These are phyloP conservation scores for Paraphaeosphaeria minitans DNA, from an alignment of 2,329 filamentous ascomycete species.

Conservation along the genomic window DNA sequence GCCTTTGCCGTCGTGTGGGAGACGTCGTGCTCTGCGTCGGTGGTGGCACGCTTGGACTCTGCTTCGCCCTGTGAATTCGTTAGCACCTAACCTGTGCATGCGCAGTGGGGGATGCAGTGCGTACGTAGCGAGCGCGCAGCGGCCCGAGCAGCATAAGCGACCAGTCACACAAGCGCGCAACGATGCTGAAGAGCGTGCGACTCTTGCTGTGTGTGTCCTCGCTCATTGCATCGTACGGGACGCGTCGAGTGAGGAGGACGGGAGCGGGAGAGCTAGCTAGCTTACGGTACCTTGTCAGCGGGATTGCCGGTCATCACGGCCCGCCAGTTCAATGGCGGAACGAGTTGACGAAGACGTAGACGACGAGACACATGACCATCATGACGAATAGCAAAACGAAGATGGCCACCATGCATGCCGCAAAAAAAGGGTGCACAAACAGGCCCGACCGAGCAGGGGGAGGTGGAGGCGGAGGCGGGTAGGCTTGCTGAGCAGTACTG, in stretches of 20 bases:
- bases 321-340: too few relatives aligned
- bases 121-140: slow-evolving; percentile 4
- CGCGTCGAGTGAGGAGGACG: not conserved
- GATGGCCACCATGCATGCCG: too few relatives aligned
- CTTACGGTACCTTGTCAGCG: slow-evolving; percentile 66
- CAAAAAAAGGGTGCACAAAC: too few relatives aligned
- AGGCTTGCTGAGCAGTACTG: too few relatives aligned
- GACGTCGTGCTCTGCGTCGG: slow-evolving; percentile 69
- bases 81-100: slow-evolving; percentile 21
- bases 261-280: slow-evolving; percentile 5
- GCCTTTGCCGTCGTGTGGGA: slow-evolving; percentile 77
- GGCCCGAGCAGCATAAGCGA: slow-evolving; percentile 13
- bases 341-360: too few relatives aligned
- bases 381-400: too few relatives aligned
- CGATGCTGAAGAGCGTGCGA: slow-evolving; percentile 11
- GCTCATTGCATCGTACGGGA: not conserved
- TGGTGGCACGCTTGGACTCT: slow-evolving; percentile 68
- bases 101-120: not conserved
- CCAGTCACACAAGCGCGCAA: slow-evolving; percentile 10
- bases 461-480: too few relatives aligned
- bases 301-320: slow-evolving; percentile 79
- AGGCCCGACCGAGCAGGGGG: too few relatives aligned
- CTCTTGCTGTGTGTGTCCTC: slow-evolving; percentile 8
- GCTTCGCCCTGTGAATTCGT: slow-evolving; percentile 58
- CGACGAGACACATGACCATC: too few relatives aligned